Evolutionary conservation across 2,329 filamentous ascomycete genomes (phyloP), one percentile per base, ranked within the genome.

Genomic region (Beauveria bassiana): DNA sequence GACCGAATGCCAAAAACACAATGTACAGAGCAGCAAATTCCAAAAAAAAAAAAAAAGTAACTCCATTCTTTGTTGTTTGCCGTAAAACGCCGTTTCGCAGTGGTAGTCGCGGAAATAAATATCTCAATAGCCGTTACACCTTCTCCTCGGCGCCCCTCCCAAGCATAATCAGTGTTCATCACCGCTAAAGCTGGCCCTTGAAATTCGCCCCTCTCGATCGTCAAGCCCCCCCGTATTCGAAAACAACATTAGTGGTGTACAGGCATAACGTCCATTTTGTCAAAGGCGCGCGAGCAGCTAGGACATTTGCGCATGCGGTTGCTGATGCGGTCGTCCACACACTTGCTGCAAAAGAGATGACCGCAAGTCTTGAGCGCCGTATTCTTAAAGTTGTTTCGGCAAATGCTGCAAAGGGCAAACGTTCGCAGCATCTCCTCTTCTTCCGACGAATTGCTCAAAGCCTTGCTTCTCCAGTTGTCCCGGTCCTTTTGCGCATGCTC

Each of bases 251-350:
- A 78, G 64, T 77, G 75, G 71, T 89, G 86, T 55, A 86, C 84
- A 24, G 82, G 77, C 91, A 97, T 96, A 64, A 91, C 86, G 72
- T 99, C 95, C 74, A 89, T 89, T 72, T 86, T 89, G 69, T 96
- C 93, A 72, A 99, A 99, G 4, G 91, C 86, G 75, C 89, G 90
- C 69, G 89, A 91, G 79, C 96, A 99, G 68, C 91, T 93, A 3
- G 95, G 95, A 70, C 95, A 99, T 74, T 98, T 98, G 67, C 95
- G 85, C 77, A 93, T 93, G 42, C 95, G 89, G 70, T 95, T 96
- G 51, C 86, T 86, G 64, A 97, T 86, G 62, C 95, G 87, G 70
- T 96, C 89, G 66, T 96, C 91, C 26, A 98, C 89, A 72, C 95
- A 99, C 53, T 86, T 83, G 70, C 88, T 87, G 81, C 95, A 99